phyloP scores from a whole-genome alignment of 192 early-diverging fungal genomes.

The Gamsiella multidivaricata region DNA sequence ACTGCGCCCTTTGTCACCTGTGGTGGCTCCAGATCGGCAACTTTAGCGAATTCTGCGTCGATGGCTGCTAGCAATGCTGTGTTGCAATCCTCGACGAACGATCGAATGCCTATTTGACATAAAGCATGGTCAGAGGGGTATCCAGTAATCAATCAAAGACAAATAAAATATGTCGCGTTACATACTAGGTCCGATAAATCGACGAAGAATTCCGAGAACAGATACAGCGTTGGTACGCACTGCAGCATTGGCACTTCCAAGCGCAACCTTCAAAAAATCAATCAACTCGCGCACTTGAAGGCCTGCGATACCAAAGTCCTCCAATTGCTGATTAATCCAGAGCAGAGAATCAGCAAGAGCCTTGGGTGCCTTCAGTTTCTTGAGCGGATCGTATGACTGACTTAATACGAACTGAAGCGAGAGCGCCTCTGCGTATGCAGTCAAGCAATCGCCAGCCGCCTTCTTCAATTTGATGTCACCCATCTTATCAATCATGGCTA shows the following conservation, averaged over 20 bases:
- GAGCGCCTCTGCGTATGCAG: conserved; percentile 77
- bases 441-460: conserved; percentile 82
- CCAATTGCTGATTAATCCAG: conserved; percentile 87
- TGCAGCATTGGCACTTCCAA: conserved; percentile 86
- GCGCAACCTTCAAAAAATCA: conserved; percentile 82
- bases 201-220: conserved; percentile 83
- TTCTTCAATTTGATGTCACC: conserved; percentile 96
- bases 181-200: conserved; percentile 83
- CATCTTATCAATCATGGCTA: conserved; percentile 89
- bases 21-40: conserved; percentile 75
- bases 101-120: conserved; percentile 71
- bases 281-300: conserved; percentile 82
- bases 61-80: conserved; percentile 83
- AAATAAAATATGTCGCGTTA: background rate
- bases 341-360: conserved; percentile 84
- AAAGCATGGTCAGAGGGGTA: conserved; percentile 1
- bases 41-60: conserved; percentile 94
- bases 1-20: conserved; percentile 63
- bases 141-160: background rate
- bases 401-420: conserved; percentile 85
- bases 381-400: conserved; percentile 80
- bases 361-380: conserved; percentile 90
- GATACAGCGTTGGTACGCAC: conserved; percentile 84
- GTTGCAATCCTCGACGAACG: conserved; percentile 89
- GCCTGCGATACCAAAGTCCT: conserved; percentile 92